Percentiles rank a stretch among this genome's conserved stretches.
Conservation (phyloP, 1,284 basidiomycete species). For the Sanghuangporus weigelae region DNA sequence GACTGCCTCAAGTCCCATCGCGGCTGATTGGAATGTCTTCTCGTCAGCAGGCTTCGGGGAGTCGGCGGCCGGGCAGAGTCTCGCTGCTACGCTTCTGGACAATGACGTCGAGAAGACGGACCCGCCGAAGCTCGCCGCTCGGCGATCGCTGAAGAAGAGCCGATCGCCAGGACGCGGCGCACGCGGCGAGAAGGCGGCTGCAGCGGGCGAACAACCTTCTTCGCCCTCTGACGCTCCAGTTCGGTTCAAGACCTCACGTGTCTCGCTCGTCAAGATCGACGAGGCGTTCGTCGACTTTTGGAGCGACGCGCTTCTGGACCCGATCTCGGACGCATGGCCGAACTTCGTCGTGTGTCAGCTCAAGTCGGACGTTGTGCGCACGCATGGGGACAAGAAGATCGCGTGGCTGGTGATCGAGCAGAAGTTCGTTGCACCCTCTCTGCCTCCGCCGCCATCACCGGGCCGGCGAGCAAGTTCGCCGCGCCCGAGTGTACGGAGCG, state of each 20-base stretch:
- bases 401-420: constrained; percentile 66
- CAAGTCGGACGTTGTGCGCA: constrained; percentile 30
- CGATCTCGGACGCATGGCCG: constrained; percentile 58
- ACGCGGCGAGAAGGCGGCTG: neutral
- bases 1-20: constrained; percentile 18
- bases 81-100: constrained; percentile 53
- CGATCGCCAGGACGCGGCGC: constrained; percentile 17
- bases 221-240: constrained; percentile 20
- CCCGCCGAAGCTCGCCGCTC: constrained; percentile 30
- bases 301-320: constrained; percentile 63
- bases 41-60: constrained; percentile 59
- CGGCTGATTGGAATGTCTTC: constrained; percentile 41
- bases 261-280: constrained; percentile 54
- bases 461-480: constrained; percentile 11
- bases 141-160: constrained; percentile 28
- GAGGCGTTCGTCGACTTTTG: constrained; percentile 78
- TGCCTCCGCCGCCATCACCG: constrained; percentile 22
- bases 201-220: constrained; percentile 14
- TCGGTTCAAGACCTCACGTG: constrained; percentile 36
- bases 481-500: constrained; percentile 8
- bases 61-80: constrained; percentile 34
- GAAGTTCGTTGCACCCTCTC: constrained; percentile 36
- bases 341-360: constrained; percentile 63
- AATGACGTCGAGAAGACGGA: constrained; percentile 55
- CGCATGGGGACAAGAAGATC: constrained; percentile 30